phyloP scores from a whole-genome alignment of 2,329 filamentous ascomycete species.

The Diaporthe eres region DNA sequence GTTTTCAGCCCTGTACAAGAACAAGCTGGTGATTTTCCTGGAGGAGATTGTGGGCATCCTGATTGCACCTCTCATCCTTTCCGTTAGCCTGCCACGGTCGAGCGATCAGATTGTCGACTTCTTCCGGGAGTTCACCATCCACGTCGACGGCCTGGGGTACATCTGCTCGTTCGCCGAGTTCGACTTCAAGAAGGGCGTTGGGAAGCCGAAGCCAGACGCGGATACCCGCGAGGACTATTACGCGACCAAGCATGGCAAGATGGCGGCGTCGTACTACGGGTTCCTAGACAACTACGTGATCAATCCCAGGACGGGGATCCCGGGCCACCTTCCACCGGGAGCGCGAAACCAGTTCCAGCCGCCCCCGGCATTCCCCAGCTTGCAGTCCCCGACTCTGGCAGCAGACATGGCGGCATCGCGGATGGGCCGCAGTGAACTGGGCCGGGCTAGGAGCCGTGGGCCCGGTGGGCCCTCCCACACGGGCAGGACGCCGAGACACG shows the following conservation, averaged over 20 bases:
- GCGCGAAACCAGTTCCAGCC: slow-evolving; percentile 77
- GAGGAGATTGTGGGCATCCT: slow-evolving; percentile 95
- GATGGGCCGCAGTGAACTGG: slow-evolving; percentile 58
- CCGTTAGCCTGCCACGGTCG: slow-evolving; percentile 87
- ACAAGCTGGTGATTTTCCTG: slow-evolving; percentile 91
- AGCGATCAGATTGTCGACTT: slow-evolving; percentile 97
- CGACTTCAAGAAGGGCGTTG: slow-evolving; percentile 88
- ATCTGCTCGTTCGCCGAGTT: slow-evolving; percentile 98
- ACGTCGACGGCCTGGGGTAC: slow-evolving; percentile 95
- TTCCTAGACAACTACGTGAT: slow-evolving; percentile 93
- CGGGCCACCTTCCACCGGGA: slow-evolving; percentile 70
- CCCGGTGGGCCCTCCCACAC: slow-evolving; percentile 52
- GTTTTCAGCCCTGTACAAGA: slow-evolving; percentile 91
- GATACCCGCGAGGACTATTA: slow-evolving; percentile 94
- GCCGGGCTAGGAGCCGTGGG: slow-evolving; percentile 57
- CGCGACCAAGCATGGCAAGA: slow-evolving; percentile 95
- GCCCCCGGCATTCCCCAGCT: slow-evolving; percentile 80
- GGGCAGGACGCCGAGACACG: slow-evolving; percentile 59
- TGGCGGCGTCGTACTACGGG: slow-evolving; percentile 96
- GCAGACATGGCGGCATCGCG: slow-evolving; percentile 69
- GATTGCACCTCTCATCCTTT: slow-evolving; percentile 89
- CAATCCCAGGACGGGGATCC: slow-evolving; percentile 77
- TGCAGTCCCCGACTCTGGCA: slow-evolving; percentile 73
- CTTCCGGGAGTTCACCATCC: slow-evolving; percentile 96
- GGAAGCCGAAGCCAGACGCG: slow-evolving; percentile 57